Conservation (phyloP, 768 basidiomycete genomes). For the Lentinula sp. region DNA sequence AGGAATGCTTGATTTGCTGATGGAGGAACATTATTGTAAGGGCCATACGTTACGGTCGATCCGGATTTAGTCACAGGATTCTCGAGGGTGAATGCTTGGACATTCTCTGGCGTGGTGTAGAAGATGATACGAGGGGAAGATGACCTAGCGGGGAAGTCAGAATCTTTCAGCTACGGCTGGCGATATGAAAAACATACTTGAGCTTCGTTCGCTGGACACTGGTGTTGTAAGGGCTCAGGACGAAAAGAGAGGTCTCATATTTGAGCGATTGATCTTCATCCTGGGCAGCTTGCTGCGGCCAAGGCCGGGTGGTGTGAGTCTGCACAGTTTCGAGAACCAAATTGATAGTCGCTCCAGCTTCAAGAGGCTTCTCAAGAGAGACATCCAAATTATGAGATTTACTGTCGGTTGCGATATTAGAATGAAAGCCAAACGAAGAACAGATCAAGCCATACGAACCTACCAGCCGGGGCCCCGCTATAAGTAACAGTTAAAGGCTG, state of each 20-base stretch:
- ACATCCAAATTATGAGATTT: constrained; percentile 54
- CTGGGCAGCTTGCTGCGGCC: constrained; percentile 71
- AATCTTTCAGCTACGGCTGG: background rate
- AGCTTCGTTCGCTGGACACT: constrained; percentile 82
- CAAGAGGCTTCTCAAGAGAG: constrained; percentile 54
- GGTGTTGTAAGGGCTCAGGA: constrained; percentile 80
- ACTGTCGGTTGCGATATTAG: constrained; percentile 16
- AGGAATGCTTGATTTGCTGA: constrained; percentile 55
- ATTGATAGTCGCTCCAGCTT: constrained; percentile 57
- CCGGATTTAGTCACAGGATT: constrained; percentile 65
- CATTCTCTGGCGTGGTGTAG: constrained; percentile 59
- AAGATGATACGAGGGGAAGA: constrained; percentile 65
- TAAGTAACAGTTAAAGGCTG: constrained; percentile 45
- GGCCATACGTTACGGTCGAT: constrained; percentile 82
- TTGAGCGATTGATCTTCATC: constrained; percentile 73
- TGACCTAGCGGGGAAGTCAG: constrained; percentile 38
- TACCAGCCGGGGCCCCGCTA: constrained; percentile 39
- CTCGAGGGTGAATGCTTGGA: constrained; percentile 58
- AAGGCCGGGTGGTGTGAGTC: constrained; percentile 72
- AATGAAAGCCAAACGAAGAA: background rate
- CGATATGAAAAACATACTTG: constrained; percentile 44
- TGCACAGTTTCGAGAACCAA: constrained; percentile 76
- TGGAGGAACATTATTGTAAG: constrained; percentile 69
- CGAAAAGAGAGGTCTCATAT: constrained; percentile 71
- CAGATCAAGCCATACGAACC: constrained; percentile 35